Base-by-base conservation (phyloP, 1,139 yeast species). In the Yamadazyma triangularis region DNA sequence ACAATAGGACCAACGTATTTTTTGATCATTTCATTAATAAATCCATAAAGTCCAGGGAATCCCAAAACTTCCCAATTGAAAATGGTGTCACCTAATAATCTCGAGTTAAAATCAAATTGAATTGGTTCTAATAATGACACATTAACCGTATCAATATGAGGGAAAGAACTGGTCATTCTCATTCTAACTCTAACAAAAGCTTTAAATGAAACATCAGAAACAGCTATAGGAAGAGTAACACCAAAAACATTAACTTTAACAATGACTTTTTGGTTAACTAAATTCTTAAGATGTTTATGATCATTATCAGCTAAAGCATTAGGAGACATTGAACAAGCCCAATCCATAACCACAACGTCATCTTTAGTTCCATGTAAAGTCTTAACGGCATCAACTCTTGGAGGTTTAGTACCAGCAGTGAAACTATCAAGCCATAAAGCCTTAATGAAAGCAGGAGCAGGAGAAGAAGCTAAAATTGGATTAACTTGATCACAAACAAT, bases 341-440 rank as follows among this genome's bases (percentile, higher is more conserved):
- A 91, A 64, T 91, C 95, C 96, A 93, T 88, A 30, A 91, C 96
- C 11, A 89, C 95, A 35, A 91, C 81, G 51, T 89, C 96, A 39
- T 84, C 85, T 19, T 78, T 81, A 14, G 96, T 89, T 38, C 91
- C 87, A 29, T 80, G 83, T 47, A 88, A 74, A 2, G 96, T 86
- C 51, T 91, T 85, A 15, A 89, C 96, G 40, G 72, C 71, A 50
- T 91, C 96, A 38, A 91, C 70, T 56, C 98, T 75, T 23, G 95
- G 95, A 8, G 98, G 96, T 59, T 91, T 91, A 7, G 95, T 82
- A 41, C 98, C 98, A 12, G 84, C 75, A 8, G 97, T 89, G 51
- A 91, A 82, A 38, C 86, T 75, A 52, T 86, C 94, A 32, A 91
- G 71, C 85, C 95, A 84, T 38, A 89, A 58, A 8, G 85, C 69